A percentile compares a stretch with the other conserved stretches of the same genome.
Evolutionary conservation across 2,329 filamentous ascomycete genomes (phyloP).

Genomic region (Calonectria honghensis): DNA sequence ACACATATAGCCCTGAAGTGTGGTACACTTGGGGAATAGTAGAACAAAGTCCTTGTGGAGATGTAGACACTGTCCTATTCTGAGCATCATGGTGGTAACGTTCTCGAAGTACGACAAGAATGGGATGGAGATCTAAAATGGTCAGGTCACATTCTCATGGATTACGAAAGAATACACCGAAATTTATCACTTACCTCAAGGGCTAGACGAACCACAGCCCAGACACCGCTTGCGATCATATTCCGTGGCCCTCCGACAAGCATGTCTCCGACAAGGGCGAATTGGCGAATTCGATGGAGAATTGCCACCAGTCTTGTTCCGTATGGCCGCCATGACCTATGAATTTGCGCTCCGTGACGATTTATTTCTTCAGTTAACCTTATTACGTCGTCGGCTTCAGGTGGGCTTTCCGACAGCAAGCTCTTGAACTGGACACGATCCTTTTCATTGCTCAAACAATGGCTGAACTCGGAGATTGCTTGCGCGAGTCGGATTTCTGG

Average conservation of each 20-base stretch:
- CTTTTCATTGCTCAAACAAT: neutral
- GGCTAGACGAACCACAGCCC: conserved; percentile 1
- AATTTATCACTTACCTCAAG: neutral
- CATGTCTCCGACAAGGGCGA: neutral
- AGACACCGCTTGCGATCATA: conserved; percentile 24
- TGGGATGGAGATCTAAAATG: neutral
- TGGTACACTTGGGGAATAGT: neutral
- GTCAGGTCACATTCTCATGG: neutral
- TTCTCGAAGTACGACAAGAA: conserved; percentile 18
- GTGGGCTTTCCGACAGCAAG: neutral
- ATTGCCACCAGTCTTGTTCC: neutral
- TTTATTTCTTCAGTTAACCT: conserved; percentile 2
- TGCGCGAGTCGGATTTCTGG: conserved; percentile 13
- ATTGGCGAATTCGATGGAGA: neutral
- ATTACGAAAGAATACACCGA: neutral
- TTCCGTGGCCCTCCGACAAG: conserved; percentile 22
- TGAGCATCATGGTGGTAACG: neutral
- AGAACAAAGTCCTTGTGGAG: neutral
- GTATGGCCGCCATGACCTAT: neutral
- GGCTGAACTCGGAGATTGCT: conserved; percentile 9
- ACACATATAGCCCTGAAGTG: conserved; percentile 1
- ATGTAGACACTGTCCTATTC: neutral
- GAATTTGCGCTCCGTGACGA: neutral
- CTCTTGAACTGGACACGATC: neutral
- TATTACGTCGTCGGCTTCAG: neutral